These are phyloP conservation scores for Backusella australiensis DNA, from an alignment of 192 early-diverging fungal genomes.

Conservation along the genomic window DNA sequence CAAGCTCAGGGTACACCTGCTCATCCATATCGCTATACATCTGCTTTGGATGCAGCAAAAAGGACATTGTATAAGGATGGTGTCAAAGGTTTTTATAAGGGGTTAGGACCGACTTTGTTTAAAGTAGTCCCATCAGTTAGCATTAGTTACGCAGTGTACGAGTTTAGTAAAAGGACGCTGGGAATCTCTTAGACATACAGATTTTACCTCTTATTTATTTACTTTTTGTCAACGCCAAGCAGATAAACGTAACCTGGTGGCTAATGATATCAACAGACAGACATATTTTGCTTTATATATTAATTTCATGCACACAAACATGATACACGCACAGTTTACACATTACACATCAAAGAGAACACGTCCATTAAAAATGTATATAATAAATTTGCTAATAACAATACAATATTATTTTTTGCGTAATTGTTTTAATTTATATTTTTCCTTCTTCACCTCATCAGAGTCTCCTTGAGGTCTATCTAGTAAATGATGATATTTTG, in stretches of 20 bases:
- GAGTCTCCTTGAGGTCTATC: conserved; percentile 25
- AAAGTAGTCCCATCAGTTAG: conserved; percentile 78
- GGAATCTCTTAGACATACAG: conserved; percentile 38
- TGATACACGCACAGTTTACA: background rate
- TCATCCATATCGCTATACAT: conserved; percentile 67
- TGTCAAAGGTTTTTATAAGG: conserved; percentile 71
- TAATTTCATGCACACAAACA: background rate
- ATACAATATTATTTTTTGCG: background rate
- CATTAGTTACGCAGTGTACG: conserved; percentile 74
- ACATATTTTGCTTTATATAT: background rate
- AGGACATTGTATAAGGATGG: conserved; percentile 64
- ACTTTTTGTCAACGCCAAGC: background rate
- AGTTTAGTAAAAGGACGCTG: conserved; percentile 48
- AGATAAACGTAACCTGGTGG: background rate
- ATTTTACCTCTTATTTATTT: background rate
- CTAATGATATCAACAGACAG: background rate
- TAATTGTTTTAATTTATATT: conserved; percentile 23
- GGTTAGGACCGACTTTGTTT: conserved; percentile 66
- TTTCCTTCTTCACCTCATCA: conserved; percentile 34
- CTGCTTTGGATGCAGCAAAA: conserved; percentile 57
- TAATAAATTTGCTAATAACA: background rate
- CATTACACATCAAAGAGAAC: background rate
- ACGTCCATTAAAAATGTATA: conserved; percentile 9
- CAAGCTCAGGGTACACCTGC: conserved; percentile 79
- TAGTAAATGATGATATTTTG: conserved; percentile 15